Conservation (phyloP, 805 yeast species). For the Candida sithepensis region DNA sequence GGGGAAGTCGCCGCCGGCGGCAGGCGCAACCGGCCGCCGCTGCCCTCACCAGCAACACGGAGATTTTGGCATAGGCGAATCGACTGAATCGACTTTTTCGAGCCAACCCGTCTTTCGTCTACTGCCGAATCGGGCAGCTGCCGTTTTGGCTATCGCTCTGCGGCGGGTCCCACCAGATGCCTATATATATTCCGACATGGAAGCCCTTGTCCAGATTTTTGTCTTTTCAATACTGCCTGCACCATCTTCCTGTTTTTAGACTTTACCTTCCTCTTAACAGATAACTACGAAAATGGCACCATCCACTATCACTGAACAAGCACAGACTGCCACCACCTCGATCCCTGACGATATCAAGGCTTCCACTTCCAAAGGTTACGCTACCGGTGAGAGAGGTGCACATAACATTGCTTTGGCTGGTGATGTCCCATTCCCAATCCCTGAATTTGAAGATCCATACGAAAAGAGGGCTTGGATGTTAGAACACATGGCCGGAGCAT, state of each 20-base stretch:
- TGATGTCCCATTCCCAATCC: slow-evolving; percentile 47
- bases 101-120: slow-evolving; percentile 2
- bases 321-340: slow-evolving; percentile 9
- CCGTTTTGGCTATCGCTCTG: not conserved
- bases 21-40: not conserved
- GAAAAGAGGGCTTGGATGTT: slow-evolving; percentile 52
- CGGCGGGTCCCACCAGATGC: not conserved
- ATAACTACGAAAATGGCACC: slow-evolving; percentile 7
- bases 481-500: slow-evolving; percentile 83
- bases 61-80: too few relatives aligned
- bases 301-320: slow-evolving; percentile 14
- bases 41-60: too few relatives aligned
- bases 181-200: not conserved
- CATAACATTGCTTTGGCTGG: slow-evolving; percentile 58
- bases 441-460: slow-evolving; percentile 45
- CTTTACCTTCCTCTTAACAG: not conserved
- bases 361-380: slow-evolving; percentile 40
- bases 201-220: not conserved
- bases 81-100: too few relatives aligned
- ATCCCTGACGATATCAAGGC: slow-evolving; percentile 27
- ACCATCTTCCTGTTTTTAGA: not conserved
- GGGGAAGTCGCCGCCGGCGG: not conserved
- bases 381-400: slow-evolving; percentile 45
- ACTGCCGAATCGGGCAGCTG: slow-evolving; percentile 9
- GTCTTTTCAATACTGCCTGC: not conserved